A percentile compares a stretch with the other conserved stretches of the same genome.
Conservation (phyloP, 345 rosid genomes). For the Camelina sativa region DNA sequence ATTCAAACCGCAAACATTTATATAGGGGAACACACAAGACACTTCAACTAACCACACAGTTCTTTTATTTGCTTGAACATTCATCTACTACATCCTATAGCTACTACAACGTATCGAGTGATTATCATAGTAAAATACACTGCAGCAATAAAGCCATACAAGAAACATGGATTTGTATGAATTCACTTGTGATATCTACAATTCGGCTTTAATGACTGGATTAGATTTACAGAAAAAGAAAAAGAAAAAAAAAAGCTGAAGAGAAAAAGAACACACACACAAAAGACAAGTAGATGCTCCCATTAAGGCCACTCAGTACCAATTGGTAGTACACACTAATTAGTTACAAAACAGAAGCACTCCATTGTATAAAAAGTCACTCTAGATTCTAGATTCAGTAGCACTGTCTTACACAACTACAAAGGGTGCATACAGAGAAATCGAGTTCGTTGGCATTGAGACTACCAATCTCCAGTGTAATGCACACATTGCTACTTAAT, state of each 20-base stretch:
- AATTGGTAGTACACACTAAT: constrained; percentile 1
- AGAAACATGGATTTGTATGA: neutral
- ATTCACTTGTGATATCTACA: neutral
- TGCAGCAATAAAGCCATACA: neutral
- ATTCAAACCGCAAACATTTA: too few relatives aligned
- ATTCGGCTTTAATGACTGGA: too few relatives aligned
- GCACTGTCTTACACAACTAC: too few relatives aligned
- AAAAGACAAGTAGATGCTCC: neutral
- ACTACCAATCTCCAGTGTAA: too few relatives aligned
- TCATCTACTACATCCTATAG: neutral
- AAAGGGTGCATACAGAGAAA: neutral
- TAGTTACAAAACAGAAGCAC: too few relatives aligned
- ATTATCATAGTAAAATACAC: neutral
- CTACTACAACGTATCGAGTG: neutral
- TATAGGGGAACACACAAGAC: too few relatives aligned
- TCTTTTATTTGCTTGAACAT: neutral
- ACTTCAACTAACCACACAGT: neutral
- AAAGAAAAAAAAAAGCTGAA: neutral
- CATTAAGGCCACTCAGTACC: neutral
- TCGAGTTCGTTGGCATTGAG: neutral
- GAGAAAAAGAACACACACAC: neutral
- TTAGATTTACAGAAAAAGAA: too few relatives aligned
- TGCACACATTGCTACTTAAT: too few relatives aligned
- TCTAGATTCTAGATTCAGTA: too few relatives aligned
- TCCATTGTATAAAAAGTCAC: too few relatives aligned